Conservation (phyloP, 768 basidiomycete genomes). For the Mycena olivaceomarginata region DNA sequence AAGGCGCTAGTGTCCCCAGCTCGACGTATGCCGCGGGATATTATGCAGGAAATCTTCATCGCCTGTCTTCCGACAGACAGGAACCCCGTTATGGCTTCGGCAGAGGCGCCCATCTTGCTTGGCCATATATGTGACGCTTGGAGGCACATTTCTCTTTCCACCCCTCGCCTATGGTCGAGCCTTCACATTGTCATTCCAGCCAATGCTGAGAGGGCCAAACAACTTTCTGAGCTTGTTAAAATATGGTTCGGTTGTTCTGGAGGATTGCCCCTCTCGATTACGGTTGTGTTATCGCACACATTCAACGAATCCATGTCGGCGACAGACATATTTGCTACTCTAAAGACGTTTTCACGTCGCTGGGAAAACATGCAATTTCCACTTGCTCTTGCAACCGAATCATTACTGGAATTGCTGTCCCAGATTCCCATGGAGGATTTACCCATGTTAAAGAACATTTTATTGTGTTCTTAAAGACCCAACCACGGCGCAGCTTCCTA, state of each 20-base stretch:
- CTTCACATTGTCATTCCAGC: constrained; percentile 12
- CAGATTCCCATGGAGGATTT: background rate
- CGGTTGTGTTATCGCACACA: constrained; percentile 16
- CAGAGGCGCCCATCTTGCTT: background rate
- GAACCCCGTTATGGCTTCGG: background rate
- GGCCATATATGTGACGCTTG: background rate
- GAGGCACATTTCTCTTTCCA: background rate
- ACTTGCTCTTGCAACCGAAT: background rate
- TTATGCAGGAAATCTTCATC: constrained; percentile 13
- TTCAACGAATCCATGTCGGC: background rate
- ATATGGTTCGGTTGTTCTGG: constrained; percentile 15
- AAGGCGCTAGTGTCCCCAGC: background rate
- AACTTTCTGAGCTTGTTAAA: background rate
- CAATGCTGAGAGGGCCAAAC: background rate
- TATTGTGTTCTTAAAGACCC: background rate
- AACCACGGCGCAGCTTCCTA: background rate
- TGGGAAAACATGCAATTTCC: background rate
- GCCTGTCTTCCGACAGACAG: background rate
- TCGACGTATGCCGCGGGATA: background rate
- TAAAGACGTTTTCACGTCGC: background rate
- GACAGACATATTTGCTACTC: background rate
- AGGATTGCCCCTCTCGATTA: constrained; percentile 9
- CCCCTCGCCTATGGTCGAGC: constrained; percentile 3
- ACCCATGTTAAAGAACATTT: background rate
- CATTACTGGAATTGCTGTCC: background rate